Evolutionary conservation across 2,329 filamentous ascomycete genomes (phyloP), one percentile per base, ranked within the genome.

Genomic region (Fusarium pilosicola): DNA sequence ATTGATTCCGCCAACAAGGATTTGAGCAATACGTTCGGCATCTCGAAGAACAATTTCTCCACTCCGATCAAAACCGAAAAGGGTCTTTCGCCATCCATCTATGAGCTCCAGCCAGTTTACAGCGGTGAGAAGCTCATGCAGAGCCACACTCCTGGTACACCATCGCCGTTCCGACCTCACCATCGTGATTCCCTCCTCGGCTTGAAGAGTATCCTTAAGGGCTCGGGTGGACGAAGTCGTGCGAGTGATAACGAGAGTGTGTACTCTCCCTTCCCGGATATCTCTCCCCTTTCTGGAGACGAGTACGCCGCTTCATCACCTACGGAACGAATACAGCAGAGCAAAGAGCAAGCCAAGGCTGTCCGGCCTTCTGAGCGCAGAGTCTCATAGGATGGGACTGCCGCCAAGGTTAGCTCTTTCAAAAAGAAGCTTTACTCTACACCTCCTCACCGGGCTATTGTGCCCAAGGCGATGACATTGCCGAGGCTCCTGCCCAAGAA

Each of bases 131-230:
- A 38, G 17, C 71, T 76, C 13, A 15, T 38, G 30, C 20, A 42
- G 26, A 51, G 9, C 5, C 59, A 58, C 24, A 58, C 48, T 34
- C 65, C 57, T 17, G 58, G 39, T 13, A 67, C 62, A 12, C 62
- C 65, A 20, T 42, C 55, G 12, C 57, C 56, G 7, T 78, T 74
- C 57, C 62, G 61, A 30, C 76, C 73, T 20, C 74, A 65, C 48
- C 75, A 78, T 48, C 67, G 74, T 9, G 59, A 70, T 18, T 48
- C 62, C 14, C 48, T 73, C 3, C 17, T 76, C 14, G 71, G 74
- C n/a, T 45, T 77, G 26, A 78, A 62, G 52, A 52, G 75, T 13
- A 78, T 78, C 32, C 62, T 78, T 5, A 78, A 74, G 42, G 36
- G 46, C 15, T 44, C 70, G 32, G 38, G 42, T 12, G 54, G 41